A percentile compares a stretch with the other conserved stretches of the same genome.
Conservation (phyloP, 148 eudicot species). For the Amaranthus cruentus region DNA sequence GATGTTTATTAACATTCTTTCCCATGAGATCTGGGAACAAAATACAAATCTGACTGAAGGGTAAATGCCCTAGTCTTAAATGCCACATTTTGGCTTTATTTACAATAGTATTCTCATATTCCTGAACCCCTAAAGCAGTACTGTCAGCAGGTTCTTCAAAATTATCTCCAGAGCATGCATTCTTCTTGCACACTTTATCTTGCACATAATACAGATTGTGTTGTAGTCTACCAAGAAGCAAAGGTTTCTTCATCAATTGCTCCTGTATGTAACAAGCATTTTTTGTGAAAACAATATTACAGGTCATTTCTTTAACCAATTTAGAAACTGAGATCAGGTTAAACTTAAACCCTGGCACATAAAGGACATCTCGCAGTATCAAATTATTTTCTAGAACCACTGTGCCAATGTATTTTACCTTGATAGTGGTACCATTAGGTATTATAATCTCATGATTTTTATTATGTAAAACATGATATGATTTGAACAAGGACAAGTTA, state of each 20-base stretch:
- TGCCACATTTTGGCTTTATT: background rate
- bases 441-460: background rate
- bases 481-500: too few species aligned
- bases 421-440: background rate
- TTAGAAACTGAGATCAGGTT: background rate
- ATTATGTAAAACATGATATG: too few species aligned
- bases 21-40: background rate
- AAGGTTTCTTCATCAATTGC: background rate
- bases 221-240: background rate
- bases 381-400: background rate
- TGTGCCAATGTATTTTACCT: background rate
- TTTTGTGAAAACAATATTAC: background rate
- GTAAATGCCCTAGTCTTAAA: background rate
- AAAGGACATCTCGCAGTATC: background rate
- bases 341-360: background rate
- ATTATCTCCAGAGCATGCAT: background rate
- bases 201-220: background rate
- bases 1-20: background rate
- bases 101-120: background rate
- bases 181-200: too few species aligned
- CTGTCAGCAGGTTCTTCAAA: background rate
- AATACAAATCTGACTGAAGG: background rate
- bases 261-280: background rate
- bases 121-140: background rate
- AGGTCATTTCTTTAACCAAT: background rate